These are phyloP conservation scores for Oxytropis ochrocephala DNA, from an alignment of 306 rosid genomes.

Conservation along the genomic window DNA sequence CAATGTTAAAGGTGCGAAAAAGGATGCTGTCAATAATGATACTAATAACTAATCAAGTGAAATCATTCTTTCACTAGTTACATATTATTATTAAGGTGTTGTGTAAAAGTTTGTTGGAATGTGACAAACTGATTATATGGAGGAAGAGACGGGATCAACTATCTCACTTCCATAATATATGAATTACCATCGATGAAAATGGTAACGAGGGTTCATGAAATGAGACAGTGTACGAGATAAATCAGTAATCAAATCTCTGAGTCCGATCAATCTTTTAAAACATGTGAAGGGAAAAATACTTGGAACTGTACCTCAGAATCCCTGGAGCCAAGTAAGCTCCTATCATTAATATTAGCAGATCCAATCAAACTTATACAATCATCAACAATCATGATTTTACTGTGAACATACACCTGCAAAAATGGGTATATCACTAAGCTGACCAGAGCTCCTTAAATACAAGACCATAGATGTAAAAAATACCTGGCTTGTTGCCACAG, in stretches of 20 bases:
- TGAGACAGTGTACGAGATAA: neutral
- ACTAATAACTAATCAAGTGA: neutral
- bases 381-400: constrained; percentile 91
- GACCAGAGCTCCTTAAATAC: constrained; percentile 9
- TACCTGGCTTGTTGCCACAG: constrained; percentile 96
- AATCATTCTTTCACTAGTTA: constrained; percentile 1
- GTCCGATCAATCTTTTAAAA: neutral
- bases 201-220: neutral
- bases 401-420: constrained; percentile 88
- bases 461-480: neutral
- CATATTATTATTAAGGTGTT: neutral
- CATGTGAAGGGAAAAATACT: neutral
- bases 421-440: constrained; percentile 10
- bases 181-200: constrained; percentile 1
- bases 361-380: constrained; percentile 79
- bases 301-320: constrained; percentile 81
- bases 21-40: neutral
- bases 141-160: neutral
- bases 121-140: neutral
- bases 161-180: neutral
- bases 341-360: constrained; percentile 96
- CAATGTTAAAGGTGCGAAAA: constrained; percentile 4
- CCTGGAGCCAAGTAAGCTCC: constrained; percentile 94
- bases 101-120: neutral
- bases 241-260: neutral